Base-by-base conservation (phyloP, 2,329 filamentous ascomycete species). In the Fusarium sp. region DNA sequence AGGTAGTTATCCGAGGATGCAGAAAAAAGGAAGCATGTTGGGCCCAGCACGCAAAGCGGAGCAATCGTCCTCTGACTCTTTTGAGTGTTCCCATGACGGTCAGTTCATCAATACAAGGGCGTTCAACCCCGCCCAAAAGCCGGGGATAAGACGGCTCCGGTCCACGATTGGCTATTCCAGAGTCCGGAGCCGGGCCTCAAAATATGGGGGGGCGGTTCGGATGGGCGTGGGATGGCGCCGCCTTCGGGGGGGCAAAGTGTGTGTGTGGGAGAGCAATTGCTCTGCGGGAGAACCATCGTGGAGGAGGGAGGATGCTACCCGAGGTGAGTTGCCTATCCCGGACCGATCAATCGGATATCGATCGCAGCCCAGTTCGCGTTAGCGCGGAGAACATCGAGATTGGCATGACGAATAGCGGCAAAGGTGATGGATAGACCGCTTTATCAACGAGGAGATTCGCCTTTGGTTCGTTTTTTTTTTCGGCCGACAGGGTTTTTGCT, bases 181-280 rank as follows among this genome's bases (percentile, higher is more conserved):
- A 48, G 59, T 72, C 76, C 74, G 74, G 70, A 77, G 77, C 74
- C 74, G 76, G 77, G 77, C 69, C 73, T 68, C 71, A 72, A 65
- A 74, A 71, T 71, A 74, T 71, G 70, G 73, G 73, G 73, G 56
- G 20, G 29, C 22, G 37, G 20, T 50, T 31, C n/a, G 67, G 67
- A 56, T 54, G 57, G 45, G 69, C 52, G 72, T 74, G 69, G 65
- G 72, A 64, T 73, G 52, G 71, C 68, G 56, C 71, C 68, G 72
- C 54, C 60, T 62, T 72, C 56, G 64, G 59, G 64, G 57, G 67
- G 71, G 67, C 67, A 50, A 70, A 71, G 64, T 64, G 72, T 69
- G 58, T 50, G 43, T 48, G 45, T 50, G 45, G 10, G 45, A 62
- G 41, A 58, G 31, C 35, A 57, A 57, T 52, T 31, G 11, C 48